A percentile compares a stretch with the other conserved stretches of the same genome.
phyloP scores from a whole-genome alignment of 2,329 filamentous ascomycete species.

The Capronia americana region DNA sequence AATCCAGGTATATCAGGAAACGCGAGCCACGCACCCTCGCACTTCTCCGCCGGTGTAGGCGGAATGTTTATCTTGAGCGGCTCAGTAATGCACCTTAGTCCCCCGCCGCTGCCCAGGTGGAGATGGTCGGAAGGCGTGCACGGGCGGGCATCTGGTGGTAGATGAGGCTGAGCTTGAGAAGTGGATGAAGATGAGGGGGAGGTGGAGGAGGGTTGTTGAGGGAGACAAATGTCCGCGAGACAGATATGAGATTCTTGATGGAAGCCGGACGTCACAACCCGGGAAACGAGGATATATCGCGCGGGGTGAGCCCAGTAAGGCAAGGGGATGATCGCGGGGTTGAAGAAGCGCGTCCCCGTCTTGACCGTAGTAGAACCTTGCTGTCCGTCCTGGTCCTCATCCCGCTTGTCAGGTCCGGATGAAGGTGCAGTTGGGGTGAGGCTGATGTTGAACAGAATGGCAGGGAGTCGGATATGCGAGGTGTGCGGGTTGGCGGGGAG shows the following conservation, averaged over 20 bases:
- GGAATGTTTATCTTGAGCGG: constrained; percentile 47
- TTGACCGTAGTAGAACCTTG: constrained; percentile 4
- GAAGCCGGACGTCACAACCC: constrained; percentile 46
- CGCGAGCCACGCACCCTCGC: constrained; percentile 43
- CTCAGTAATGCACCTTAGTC: constrained; percentile 44
- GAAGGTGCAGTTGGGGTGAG: constrained; percentile 43
- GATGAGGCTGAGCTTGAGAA: constrained; percentile 4
- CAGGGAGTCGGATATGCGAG: constrained; percentile 45
- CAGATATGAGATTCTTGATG: constrained; percentile 50
- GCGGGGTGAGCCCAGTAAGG: constrained; percentile 47
- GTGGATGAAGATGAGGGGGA: constrained; percentile 27
- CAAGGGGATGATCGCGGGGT: constrained; percentile 49
- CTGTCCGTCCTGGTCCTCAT: neutral
- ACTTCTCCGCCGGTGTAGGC: constrained; percentile 48
- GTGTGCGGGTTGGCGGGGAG: constrained; percentile 5
- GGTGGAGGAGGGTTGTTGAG: neutral
- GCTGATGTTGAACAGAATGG: constrained; percentile 47
- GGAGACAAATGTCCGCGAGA: constrained; percentile 48
- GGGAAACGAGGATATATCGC: constrained; percentile 48
- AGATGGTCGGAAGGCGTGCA: constrained; percentile 44
- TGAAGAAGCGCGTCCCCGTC: constrained; percentile 42
- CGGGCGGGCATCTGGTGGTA: constrained; percentile 36
- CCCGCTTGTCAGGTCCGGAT: constrained; percentile 26
- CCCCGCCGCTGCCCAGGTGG: constrained; percentile 44
- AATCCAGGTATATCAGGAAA: constrained; percentile 51